A percentile compares a stretch with the other conserved stretches of the same genome.
Conservation (phyloP, 352 stramenopile species). For the Phytopythium sindhum region DNA sequence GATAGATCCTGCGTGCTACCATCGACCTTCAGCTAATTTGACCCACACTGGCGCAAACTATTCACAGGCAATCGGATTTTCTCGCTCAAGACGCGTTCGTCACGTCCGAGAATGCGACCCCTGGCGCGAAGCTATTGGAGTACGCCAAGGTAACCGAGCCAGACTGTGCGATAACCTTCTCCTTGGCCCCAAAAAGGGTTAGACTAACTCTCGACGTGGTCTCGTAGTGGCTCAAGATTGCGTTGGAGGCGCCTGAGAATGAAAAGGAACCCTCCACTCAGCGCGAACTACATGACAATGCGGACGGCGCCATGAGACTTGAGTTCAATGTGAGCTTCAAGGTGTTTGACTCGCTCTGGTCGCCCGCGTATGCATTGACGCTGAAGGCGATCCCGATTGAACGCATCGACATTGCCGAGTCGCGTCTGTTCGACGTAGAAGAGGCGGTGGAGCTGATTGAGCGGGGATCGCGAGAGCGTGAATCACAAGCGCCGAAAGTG, state of each 20-base stretch:
- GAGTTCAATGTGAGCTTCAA: conserved; percentile 1
- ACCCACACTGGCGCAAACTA: neutral
- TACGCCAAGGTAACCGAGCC: neutral
- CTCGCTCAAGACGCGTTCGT: neutral
- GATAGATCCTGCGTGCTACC: neutral
- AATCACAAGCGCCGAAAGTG: neutral
- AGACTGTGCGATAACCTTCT: neutral
- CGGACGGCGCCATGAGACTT: neutral
- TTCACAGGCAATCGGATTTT: neutral
- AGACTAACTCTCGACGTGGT: neutral
- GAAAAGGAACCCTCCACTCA: neutral
- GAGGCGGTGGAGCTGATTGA: neutral
- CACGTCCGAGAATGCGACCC: neutral
- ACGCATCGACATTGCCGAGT: neutral
- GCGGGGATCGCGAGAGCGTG: neutral
- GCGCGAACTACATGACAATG: neutral
- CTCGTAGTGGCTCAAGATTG: neutral
- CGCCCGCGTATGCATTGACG: neutral
- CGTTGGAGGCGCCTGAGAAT: neutral
- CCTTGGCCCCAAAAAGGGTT: neutral
- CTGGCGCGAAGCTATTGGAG: neutral
- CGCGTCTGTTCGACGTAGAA: neutral
- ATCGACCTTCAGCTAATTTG: neutral
- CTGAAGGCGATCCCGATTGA: neutral
- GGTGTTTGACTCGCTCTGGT: neutral